A percentile compares a stretch with the other conserved stretches of the same genome.
phyloP scores from a whole-genome alignment of 805 yeast genomes.

The Candida sphagnicola region DNA sequence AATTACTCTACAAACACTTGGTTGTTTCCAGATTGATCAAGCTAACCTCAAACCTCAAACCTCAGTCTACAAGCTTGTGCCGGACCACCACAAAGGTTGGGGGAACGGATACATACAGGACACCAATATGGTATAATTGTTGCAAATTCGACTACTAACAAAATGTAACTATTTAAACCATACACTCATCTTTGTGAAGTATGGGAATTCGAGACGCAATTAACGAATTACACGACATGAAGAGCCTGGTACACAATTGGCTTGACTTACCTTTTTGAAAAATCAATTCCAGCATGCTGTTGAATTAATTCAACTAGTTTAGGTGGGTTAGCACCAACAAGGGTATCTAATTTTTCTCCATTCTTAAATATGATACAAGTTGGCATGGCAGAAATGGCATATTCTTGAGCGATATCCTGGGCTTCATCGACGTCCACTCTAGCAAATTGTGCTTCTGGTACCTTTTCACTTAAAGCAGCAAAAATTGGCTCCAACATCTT shows the following conservation, averaged over 20 bases:
- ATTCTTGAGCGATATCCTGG: slow-evolving; percentile 55
- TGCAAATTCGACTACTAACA: too few species aligned
- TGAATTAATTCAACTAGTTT: slow-evolving; percentile 25
- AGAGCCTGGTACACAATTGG: too few species aligned
- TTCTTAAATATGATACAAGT: slow-evolving; percentile 61
- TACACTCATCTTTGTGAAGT: too few species aligned
- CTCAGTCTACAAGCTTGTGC: too few species aligned
- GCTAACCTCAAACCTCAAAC: too few species aligned
- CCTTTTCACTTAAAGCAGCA: slow-evolving; percentile 27
- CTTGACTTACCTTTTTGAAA: slow-evolving; percentile 7
- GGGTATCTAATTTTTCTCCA: slow-evolving; percentile 52
- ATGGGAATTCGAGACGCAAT: too few species aligned
- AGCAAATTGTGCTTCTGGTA: slow-evolving; percentile 53
- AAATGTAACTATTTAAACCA: too few species aligned
- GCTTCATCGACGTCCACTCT: slow-evolving; percentile 70
- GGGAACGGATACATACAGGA: too few species aligned
- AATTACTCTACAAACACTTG: not conserved
- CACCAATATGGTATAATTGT: too few species aligned
- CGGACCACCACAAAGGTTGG: too few species aligned
- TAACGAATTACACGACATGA: too few species aligned
- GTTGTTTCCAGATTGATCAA: too few species aligned
- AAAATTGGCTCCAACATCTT: slow-evolving; percentile 39
- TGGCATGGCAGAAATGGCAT: slow-evolving; percentile 72
- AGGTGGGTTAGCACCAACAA: slow-evolving; percentile 63
- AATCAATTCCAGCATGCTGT: slow-evolving; percentile 25